Conservation (phyloP, 805 yeast genomes). For the Naumovozyma baii region DNA sequence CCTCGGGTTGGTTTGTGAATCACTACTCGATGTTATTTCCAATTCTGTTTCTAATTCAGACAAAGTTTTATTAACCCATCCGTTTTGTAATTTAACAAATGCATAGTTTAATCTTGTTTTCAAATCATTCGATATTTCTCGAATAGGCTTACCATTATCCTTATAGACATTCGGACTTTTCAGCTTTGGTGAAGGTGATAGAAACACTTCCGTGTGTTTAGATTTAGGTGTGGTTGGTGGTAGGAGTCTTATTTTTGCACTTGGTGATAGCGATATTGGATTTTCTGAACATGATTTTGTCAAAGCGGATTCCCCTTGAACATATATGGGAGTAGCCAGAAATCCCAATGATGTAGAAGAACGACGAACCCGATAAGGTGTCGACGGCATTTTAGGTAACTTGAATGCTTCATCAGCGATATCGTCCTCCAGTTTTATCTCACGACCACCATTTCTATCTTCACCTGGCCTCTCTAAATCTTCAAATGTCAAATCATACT, state of each 20-base stretch:
- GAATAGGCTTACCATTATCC: conserved; percentile 23
- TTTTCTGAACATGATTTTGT: neutral
- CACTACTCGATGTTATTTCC: neutral
- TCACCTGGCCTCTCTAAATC: neutral
- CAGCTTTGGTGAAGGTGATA: conserved; percentile 28
- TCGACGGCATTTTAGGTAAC: conserved; percentile 25
- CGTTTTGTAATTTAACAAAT: conserved; percentile 31
- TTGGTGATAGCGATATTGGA: conserved; percentile 10
- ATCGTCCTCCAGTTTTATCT: no score
- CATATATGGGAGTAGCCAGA: conserved; percentile 21
- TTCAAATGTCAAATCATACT: neutral
- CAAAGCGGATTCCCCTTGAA: conserved; percentile 3
- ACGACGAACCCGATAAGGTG: conserved; percentile 14
- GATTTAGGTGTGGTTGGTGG: conserved; percentile 30
- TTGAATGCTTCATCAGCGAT: no score
- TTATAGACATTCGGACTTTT: conserved; percentile 21
- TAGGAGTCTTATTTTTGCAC: conserved; percentile 13
- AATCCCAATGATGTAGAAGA: conserved; percentile 21
- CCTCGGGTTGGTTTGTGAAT: neutral
- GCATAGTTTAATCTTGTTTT: conserved; percentile 36
- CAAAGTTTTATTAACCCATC: conserved; percentile 26
- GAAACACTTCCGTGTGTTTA: conserved; percentile 21
- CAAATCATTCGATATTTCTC: conserved; percentile 33
- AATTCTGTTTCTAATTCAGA: conserved; percentile 20
- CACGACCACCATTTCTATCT: no score